Evolutionary conservation across 352 stramenopile genomes (phyloP).

Genomic region (Hyaloperonospora brassicae): DNA sequence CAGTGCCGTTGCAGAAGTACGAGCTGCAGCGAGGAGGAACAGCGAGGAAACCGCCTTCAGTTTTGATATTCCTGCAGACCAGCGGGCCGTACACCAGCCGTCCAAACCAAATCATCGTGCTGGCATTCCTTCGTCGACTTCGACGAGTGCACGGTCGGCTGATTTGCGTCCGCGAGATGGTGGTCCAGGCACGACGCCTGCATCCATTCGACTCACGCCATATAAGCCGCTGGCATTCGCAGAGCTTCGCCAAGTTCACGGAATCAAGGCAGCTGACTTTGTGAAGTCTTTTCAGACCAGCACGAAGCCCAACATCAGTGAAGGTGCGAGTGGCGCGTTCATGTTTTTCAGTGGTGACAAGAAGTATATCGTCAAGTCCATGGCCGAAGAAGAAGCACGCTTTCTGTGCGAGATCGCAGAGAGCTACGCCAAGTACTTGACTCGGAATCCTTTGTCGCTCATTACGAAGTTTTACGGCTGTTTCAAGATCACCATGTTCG

Average conservation of each 20-base stretch:
- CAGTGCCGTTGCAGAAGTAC: slow-evolving; percentile 13
- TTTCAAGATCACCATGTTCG: slow-evolving; percentile 87
- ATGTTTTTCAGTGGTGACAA: slow-evolving; percentile 89
- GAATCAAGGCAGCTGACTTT: slow-evolving; percentile 62
- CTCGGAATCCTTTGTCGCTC: slow-evolving; percentile 56
- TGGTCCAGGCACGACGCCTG: slow-evolving; percentile 10
- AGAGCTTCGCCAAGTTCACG: slow-evolving; percentile 58
- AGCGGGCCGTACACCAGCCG: slow-evolving; percentile 18
- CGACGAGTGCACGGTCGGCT: slow-evolving; percentile 16
- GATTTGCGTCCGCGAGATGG: slow-evolving; percentile 2
- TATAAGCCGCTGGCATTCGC: slow-evolving; percentile 70
- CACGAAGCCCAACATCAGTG: slow-evolving; percentile 84
- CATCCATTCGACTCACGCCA: slow-evolving; percentile 62
- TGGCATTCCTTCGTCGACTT: slow-evolving; percentile 21
- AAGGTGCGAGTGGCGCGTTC: slow-evolving; percentile 87
- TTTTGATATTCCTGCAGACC: slow-evolving; percentile 31
- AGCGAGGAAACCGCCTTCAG: slow-evolving; percentile 24
- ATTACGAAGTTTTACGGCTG: slow-evolving; percentile 88
- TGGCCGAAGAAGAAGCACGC: slow-evolving; percentile 69
- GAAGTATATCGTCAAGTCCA: slow-evolving; percentile 88
- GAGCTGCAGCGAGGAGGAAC: slow-evolving; percentile 14
- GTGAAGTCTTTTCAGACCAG: slow-evolving; percentile 68
- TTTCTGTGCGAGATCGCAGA: slow-evolving; percentile 82
- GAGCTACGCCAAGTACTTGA: slow-evolving; percentile 82
- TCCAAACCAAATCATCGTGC: slow-evolving; percentile 8